A percentile compares a stretch with the other conserved stretches of the same genome.
Evolutionary conservation across 164 flowering plant genomes (phyloP).

Genomic region (Vitis riparia): DNA sequence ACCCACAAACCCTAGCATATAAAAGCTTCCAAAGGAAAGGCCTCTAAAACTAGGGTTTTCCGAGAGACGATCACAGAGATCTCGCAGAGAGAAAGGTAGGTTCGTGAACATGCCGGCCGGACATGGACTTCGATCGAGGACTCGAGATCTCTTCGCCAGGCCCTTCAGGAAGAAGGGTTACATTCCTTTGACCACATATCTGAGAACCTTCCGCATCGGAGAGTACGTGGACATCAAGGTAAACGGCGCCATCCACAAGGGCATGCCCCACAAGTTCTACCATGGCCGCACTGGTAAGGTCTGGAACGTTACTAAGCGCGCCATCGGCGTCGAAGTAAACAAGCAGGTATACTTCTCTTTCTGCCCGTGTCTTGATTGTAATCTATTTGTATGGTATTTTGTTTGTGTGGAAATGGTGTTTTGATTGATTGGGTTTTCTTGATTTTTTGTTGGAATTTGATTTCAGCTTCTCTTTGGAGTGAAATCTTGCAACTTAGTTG

Average conservation of each 20-base stretch:
- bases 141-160: slow-evolving; percentile 65
- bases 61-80: no score
- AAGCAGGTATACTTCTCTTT: slow-evolving; percentile 53
- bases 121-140: slow-evolving; percentile 65
- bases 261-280: slow-evolving; percentile 93
- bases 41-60: no score
- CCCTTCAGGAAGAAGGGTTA: slow-evolving; percentile 81
- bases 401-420: not conserved
- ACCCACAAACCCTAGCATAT: no score
- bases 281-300: slow-evolving; percentile 84
- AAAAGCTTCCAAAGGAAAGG: no score
- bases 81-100: slow-evolving; percentile 3
- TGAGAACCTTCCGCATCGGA: slow-evolving; percentile 54
- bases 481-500: no score
- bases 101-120: slow-evolving; percentile 68
- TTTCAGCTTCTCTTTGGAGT: no score
- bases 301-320: slow-evolving; percentile 91
- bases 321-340: slow-evolving; percentile 80
- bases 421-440: not conserved
- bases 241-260: slow-evolving; percentile 83
- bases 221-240: slow-evolving; percentile 82
- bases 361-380: not conserved
- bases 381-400: not conserved
- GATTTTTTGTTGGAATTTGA: no score
- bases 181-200: slow-evolving; percentile 59